phyloP scores from a whole-genome alignment of 2,329 filamentous ascomycete genomes.

The Lachnellula occidentalis region DNA sequence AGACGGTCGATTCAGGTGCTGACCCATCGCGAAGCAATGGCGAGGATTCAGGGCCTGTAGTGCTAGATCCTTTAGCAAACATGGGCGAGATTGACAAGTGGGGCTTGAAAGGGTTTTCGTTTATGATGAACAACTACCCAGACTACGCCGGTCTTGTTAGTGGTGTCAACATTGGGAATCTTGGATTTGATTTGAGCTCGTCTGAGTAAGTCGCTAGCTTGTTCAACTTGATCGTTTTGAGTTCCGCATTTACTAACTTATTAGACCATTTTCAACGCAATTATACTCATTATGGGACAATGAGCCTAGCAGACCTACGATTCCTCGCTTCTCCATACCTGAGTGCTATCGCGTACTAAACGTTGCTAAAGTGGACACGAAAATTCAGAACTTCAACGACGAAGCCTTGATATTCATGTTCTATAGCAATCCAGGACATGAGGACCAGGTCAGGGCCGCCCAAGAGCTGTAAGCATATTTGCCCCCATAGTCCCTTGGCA shows the following conservation, averaged over 20 bases:
- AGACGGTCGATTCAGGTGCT: constrained; percentile 18
- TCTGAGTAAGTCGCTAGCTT: constrained; percentile 44
- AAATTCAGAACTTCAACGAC: constrained; percentile 62
- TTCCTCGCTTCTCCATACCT: constrained; percentile 53
- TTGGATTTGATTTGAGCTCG: constrained; percentile 54
- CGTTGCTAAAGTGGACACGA: constrained; percentile 58
- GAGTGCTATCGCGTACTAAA: constrained; percentile 65
- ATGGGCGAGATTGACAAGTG: constrained; percentile 60
- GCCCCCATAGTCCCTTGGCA: not conserved
- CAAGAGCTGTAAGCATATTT: constrained; percentile 50
- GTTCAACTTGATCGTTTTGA: not conserved
- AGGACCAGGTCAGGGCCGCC: constrained; percentile 59
- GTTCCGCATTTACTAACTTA: constrained; percentile 14
- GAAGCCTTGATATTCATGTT: constrained; percentile 67
- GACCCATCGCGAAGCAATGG: constrained; percentile 20
- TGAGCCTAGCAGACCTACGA: constrained; percentile 49
- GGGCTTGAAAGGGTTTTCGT: constrained; percentile 56
- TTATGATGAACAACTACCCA: constrained; percentile 57
- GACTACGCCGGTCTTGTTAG: constrained; percentile 57
- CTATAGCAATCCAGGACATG: constrained; percentile 58
- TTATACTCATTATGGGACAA: constrained; percentile 58
- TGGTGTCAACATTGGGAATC: constrained; percentile 51
- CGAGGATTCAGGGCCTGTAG: constrained; percentile 31
- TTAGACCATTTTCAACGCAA: constrained; percentile 47
- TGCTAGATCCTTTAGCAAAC: constrained; percentile 53